phyloP scores from a whole-genome alignment of 306 rosid species.

The Begonia masoniana region DNA sequence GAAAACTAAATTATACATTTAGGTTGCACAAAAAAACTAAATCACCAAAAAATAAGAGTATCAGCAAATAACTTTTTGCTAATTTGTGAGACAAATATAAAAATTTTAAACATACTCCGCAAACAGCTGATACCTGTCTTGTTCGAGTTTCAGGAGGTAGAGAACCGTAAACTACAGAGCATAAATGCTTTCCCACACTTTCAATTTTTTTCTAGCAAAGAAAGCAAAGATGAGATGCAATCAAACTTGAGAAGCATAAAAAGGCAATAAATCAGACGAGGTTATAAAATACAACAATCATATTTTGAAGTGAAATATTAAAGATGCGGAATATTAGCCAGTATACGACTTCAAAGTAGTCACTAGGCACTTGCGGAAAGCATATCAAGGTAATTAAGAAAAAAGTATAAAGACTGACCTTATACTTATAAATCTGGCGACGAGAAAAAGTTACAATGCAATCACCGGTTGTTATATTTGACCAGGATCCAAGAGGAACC shows the following conservation, averaged over 20 bases:
- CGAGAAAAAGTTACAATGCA: constrained; percentile 91
- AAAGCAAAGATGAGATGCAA: constrained; percentile 5
- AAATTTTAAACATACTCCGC: constrained; percentile 7
- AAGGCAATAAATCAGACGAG: background rate
- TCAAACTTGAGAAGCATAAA: too few species aligned
- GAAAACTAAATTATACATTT: constrained; percentile 2
- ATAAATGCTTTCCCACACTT: constrained; percentile 57
- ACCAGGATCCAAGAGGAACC: constrained; percentile 66
- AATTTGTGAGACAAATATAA: constrained; percentile 3
- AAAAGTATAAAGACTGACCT: constrained; percentile 34
- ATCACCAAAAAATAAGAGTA: constrained; percentile 1
- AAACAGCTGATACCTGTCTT: constrained; percentile 57
- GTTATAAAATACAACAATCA: background rate
- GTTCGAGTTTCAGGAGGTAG: constrained; percentile 98
- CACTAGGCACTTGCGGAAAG: too few species aligned
- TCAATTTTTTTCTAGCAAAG: constrained; percentile 57
- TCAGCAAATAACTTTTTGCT: background rate
- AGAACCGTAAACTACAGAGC: constrained; percentile 96
- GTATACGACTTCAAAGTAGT: too few species aligned
- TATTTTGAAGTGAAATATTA: background rate
- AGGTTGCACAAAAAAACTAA: constrained; percentile 5
- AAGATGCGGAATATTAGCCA: background rate
- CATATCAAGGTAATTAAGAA: background rate
- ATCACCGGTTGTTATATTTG: constrained; percentile 64
- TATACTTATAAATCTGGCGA: constrained; percentile 38